These are phyloP conservation scores for Fragilaria radians DNA, from an alignment of 108 stramenopile species.

Conservation along the genomic window DNA sequence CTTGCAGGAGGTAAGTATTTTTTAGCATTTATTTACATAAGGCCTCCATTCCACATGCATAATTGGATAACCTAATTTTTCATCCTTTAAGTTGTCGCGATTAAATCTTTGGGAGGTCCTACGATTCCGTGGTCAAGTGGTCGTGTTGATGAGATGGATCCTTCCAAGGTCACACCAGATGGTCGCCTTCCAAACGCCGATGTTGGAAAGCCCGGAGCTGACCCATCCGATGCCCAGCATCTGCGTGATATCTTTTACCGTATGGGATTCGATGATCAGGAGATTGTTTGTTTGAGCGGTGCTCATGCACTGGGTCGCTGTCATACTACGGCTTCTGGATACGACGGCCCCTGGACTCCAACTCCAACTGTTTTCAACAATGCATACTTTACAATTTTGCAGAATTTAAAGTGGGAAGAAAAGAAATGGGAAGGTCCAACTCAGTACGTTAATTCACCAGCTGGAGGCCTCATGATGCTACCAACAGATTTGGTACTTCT, in stretches of 20 bases:
- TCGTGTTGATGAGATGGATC: constrained; percentile 55
- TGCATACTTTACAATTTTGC: constrained; percentile 62
- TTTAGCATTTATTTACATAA: neutral
- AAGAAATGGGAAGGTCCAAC: constrained; percentile 81
- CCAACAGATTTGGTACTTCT: constrained; percentile 80
- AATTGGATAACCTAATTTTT: neutral
- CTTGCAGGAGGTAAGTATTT: constrained; percentile 62
- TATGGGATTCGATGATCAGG: constrained; percentile 86
- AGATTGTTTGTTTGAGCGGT: constrained; percentile 96
- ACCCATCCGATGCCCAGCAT: constrained; percentile 59
- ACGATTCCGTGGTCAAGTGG: constrained; percentile 74
- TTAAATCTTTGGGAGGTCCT: constrained; percentile 71
- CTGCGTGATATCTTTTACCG: constrained; percentile 93
- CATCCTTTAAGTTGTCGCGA: constrained; percentile 23
- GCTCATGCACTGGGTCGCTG: constrained; percentile 96
- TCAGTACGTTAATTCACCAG: constrained; percentile 10
- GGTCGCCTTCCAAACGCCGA: constrained; percentile 89
- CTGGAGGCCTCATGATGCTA: constrained; percentile 78
- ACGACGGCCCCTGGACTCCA: constrained; percentile 90
- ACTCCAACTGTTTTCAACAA: constrained; percentile 71
- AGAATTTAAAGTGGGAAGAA: constrained; percentile 60
- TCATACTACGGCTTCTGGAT: constrained; percentile 87
- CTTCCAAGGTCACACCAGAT: constrained; percentile 51
- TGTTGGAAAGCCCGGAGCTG: constrained; percentile 52
- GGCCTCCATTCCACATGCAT: neutral